Conservation (phyloP, 1,284 basidiomycete genomes). For the Butyriboletus appendiculatus region DNA sequence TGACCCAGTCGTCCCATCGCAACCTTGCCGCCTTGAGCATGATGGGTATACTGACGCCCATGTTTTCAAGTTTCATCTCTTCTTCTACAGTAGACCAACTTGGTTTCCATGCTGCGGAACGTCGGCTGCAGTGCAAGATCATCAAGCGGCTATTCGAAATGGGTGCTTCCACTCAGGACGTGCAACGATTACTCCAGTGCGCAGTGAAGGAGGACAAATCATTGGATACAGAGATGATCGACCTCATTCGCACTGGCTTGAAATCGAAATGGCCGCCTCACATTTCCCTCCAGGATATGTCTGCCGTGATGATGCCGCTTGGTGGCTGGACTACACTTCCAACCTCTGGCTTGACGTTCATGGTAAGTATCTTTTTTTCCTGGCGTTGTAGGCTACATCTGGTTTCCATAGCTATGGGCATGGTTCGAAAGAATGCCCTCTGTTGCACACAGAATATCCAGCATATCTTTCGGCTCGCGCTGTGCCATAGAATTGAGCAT, state of each 20-base stretch:
- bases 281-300: conserved; percentile 60
- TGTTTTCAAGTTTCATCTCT: conserved; percentile 45
- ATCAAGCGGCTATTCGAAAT: conserved; percentile 67
- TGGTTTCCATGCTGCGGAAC: conserved; percentile 36
- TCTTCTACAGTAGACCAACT: conserved; percentile 11
- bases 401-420: conserved; percentile 57
- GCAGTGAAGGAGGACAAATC: conserved; percentile 47
- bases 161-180: conserved; percentile 63
- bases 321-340: conserved; percentile 52
- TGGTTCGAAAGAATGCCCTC: conserved; percentile 61
- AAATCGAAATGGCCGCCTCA: conserved; percentile 75
- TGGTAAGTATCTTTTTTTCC: conserved; percentile 44
- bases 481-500: conserved; percentile 48
- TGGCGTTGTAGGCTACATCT: background rate
- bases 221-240: conserved; percentile 64
- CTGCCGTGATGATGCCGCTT: conserved; percentile 49
- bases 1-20: conserved; percentile 59
- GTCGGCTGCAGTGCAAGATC: conserved; percentile 58
- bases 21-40: conserved; percentile 67
- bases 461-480: conserved; percentile 40
- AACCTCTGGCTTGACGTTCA: conserved; percentile 63
- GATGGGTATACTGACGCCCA: conserved; percentile 51
- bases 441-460: conserved; percentile 47
- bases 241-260: conserved; percentile 65
- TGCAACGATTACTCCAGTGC: conserved; percentile 59